Evolutionary conservation across 192 early-diverging fungal genomes (phyloP).

Genomic region (Piromyces finnis): DNA sequence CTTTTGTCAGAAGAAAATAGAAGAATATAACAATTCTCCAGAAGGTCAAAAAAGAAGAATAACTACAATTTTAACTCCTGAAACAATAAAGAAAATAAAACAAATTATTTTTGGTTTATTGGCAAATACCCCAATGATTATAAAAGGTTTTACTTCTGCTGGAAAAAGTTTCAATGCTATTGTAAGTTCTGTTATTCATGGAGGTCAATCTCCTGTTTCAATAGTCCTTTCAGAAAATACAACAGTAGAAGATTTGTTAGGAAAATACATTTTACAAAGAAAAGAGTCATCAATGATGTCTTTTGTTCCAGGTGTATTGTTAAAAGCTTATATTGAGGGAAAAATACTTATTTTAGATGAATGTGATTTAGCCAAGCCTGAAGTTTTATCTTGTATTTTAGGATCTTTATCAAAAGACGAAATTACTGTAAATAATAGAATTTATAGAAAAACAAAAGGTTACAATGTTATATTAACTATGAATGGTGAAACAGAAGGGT

Average conservation of each 20-base stretch:
- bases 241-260: not conserved
- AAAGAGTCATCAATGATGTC: not conserved
- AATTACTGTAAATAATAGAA: not conserved
- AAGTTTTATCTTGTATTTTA: not conserved
- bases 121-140: not conserved
- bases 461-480: not conserved
- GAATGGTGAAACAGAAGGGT: not conserved
- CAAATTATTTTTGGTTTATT: not conserved
- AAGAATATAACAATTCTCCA: not conserved
- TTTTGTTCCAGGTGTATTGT: not conserved
- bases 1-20: not conserved
- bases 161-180: not conserved
- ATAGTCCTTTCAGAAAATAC: not conserved
- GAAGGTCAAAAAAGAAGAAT: not conserved
- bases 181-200: not conserved
- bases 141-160: not conserved
- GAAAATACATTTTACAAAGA: not conserved
- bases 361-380: not conserved
- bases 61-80: not conserved
- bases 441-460: not conserved
- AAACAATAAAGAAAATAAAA: not conserved
- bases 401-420: not conserved
- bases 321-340: not conserved
- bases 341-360: not conserved
- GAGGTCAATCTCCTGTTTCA: not conserved